These are phyloP conservation scores for Penicillium expansum DNA, from an alignment of 2,329 filamentous ascomycete genomes.

Conservation along the genomic window DNA sequence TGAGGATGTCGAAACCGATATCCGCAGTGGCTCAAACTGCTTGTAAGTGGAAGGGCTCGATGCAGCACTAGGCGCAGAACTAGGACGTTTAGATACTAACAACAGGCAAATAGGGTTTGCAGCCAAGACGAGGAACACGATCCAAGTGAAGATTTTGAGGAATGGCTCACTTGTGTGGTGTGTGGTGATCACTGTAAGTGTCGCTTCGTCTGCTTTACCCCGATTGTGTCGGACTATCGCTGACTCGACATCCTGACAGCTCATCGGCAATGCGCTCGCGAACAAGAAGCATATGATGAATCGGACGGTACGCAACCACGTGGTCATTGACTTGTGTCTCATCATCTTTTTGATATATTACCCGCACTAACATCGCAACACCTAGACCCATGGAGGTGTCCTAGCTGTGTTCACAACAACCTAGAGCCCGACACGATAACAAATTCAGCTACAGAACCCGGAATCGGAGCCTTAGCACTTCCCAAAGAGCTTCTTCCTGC, in stretches of 20 bases:
- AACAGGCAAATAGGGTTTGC: constrained; percentile 64
- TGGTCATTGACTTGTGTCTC: not conserved
- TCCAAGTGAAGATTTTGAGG: constrained; percentile 75
- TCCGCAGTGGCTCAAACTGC: constrained; percentile 57
- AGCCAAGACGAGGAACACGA: constrained; percentile 78
- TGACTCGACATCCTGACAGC: constrained; percentile 60
- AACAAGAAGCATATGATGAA: constrained; percentile 61
- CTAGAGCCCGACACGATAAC: constrained; percentile 33
- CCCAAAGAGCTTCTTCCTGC: constrained; percentile 70
- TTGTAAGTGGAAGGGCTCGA: constrained; percentile 49
- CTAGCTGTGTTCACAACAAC: constrained; percentile 51
- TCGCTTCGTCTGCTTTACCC: constrained; percentile 21
- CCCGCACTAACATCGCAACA: constrained; percentile 46
- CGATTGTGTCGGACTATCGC: constrained; percentile 22
- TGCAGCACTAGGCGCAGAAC: not conserved
- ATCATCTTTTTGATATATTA: not conserved
- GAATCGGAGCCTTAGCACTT: constrained; percentile 63
- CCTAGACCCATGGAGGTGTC: constrained; percentile 61
- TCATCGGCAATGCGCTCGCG: constrained; percentile 84
- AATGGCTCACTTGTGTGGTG: constrained; percentile 70
- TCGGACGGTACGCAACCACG: constrained; percentile 56
- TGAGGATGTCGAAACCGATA: constrained; percentile 48
- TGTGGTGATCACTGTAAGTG: constrained; percentile 81
- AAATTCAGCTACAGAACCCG: constrained; percentile 38
- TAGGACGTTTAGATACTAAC: constrained; percentile 26